phyloP scores from a whole-genome alignment of 164 flowering plant species.

The Stephania japonica region DNA sequence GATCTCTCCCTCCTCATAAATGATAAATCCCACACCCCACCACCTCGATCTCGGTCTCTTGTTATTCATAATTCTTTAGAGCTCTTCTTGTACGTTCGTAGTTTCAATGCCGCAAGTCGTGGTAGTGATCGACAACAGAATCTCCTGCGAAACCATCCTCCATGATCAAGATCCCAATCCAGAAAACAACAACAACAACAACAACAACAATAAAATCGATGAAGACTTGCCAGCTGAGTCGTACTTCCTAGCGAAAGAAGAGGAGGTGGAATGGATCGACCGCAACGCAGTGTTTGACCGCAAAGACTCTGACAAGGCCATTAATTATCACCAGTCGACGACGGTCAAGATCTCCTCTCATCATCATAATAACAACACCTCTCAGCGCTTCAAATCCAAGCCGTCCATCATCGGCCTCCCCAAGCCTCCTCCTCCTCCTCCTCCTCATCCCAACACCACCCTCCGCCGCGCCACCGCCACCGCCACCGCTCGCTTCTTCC shows the following conservation, averaged over 20 bases:
- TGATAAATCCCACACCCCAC: too few species aligned
- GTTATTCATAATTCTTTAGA: background rate
- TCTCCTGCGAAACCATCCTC: slow-evolving; percentile 52
- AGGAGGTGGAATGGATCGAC: slow-evolving; percentile 72
- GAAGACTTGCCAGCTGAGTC: slow-evolving; percentile 71
- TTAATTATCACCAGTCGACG: slow-evolving; percentile 19
- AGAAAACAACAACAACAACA: background rate
- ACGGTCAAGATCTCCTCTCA: slow-evolving; percentile 19
- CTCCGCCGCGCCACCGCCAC: slow-evolving; percentile 25
- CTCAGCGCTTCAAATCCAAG: slow-evolving; percentile 54
- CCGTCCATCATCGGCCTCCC: slow-evolving; percentile 58
- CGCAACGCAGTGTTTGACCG: slow-evolving; percentile 58
- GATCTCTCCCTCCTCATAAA: background rate
- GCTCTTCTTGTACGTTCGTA: background rate
- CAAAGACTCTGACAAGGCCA: slow-evolving; percentile 44
- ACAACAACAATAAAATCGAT: background rate
- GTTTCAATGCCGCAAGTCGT: slow-evolving; percentile 52
- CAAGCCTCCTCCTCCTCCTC: slow-evolving; percentile 35
- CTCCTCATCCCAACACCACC: slow-evolving; percentile 13
- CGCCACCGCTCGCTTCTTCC: slow-evolving; percentile 30
- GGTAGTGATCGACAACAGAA: slow-evolving; percentile 47
- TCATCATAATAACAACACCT: slow-evolving; percentile 25
- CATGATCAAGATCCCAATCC: slow-evolving; percentile 5
- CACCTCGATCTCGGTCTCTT: too few species aligned
- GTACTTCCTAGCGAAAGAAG: slow-evolving; percentile 65